phyloP scores from a whole-genome alignment of 73 alveolate species.

The Durusdinium trenchii region DNA sequence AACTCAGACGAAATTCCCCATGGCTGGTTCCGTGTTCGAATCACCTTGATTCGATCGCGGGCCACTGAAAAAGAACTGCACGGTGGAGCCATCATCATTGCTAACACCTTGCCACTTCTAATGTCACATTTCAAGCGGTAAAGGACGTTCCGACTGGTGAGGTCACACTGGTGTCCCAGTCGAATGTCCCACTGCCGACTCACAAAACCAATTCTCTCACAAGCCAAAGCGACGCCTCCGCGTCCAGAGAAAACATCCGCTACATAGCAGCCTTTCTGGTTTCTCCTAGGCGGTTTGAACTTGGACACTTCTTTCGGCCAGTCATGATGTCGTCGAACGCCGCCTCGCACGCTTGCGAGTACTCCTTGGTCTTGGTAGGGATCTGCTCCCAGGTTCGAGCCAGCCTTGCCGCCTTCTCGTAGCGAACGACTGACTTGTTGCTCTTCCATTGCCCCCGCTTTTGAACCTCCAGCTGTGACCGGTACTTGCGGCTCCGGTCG shows the following conservation, averaged over 20 bases:
- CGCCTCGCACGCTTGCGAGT: neutral
- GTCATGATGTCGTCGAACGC: neutral
- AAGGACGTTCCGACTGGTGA: neutral
- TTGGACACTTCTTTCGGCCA: neutral
- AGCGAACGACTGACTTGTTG: neutral
- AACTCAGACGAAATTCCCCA: slow-evolving; percentile 32
- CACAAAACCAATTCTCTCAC: neutral
- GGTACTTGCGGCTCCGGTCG: neutral
- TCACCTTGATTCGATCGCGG: neutral
- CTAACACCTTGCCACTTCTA: neutral
- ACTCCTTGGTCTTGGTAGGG: neutral
- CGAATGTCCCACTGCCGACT: slow-evolving; percentile 10
- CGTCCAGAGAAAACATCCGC: slow-evolving; percentile 23
- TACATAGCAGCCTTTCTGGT: neutral
- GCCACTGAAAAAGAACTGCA: neutral
- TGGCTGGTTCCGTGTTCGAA: neutral
- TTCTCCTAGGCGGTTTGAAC: neutral
- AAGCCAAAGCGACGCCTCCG: slow-evolving; percentile 1
- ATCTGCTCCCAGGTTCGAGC: slow-evolving; percentile 40
- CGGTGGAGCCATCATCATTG: slow-evolving; percentile 55
- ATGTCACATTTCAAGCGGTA: neutral
- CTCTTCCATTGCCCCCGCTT: slow-evolving; percentile 16
- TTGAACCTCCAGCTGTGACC: slow-evolving; percentile 27
- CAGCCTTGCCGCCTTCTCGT: slow-evolving; percentile 53
- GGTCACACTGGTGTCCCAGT: neutral